Percentiles rank a stretch among this genome's conserved stretches.
Conservation (phyloP, 2,329 filamentous ascomycete genomes). For the Aspergillus piperis region DNA sequence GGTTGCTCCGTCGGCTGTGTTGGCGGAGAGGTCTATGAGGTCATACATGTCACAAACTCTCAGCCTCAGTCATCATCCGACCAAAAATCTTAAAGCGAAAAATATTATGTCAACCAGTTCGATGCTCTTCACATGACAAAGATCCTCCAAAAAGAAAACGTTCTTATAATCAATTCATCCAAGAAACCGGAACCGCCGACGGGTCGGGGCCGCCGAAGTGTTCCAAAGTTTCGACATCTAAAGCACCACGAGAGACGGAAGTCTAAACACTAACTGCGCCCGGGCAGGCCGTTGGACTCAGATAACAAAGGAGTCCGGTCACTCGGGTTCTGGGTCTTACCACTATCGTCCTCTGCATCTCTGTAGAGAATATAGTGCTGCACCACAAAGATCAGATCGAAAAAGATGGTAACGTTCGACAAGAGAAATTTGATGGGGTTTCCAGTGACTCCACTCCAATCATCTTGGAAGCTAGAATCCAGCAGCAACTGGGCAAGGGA, state of each 20-base stretch:
- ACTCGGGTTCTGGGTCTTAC: constrained; percentile 20
- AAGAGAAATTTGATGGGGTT: constrained; percentile 90
- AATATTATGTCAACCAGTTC: background rate
- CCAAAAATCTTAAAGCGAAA: background rate
- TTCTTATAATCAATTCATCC: background rate
- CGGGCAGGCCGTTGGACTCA: constrained; percentile 16
- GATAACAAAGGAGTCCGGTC: constrained; percentile 34
- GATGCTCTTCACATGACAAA: background rate
- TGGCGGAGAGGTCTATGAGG: background rate
- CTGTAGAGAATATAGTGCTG: constrained; percentile 86
- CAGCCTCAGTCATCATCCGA: constrained; percentile 1
- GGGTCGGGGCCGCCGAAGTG: background rate
- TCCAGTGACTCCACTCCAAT: constrained; percentile 88
- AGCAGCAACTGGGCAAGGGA: constrained; percentile 80
- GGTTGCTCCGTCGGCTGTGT: background rate
- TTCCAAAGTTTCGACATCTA: background rate
- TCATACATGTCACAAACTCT: constrained; percentile 3
- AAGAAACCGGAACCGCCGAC: background rate
- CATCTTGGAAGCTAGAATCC: constrained; percentile 78
- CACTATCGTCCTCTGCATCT: constrained; percentile 27
- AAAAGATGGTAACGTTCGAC: constrained; percentile 80
- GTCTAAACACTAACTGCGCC: constrained; percentile 11
- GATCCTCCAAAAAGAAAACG: background rate
- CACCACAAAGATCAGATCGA: constrained; percentile 80
- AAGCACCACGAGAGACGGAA: background rate